Evolutionary conservation across 1,139 yeast species (phyloP), one percentile per base, ranked within the genome.

Genomic region (Hemisphaericaspora subhashii): DNA sequence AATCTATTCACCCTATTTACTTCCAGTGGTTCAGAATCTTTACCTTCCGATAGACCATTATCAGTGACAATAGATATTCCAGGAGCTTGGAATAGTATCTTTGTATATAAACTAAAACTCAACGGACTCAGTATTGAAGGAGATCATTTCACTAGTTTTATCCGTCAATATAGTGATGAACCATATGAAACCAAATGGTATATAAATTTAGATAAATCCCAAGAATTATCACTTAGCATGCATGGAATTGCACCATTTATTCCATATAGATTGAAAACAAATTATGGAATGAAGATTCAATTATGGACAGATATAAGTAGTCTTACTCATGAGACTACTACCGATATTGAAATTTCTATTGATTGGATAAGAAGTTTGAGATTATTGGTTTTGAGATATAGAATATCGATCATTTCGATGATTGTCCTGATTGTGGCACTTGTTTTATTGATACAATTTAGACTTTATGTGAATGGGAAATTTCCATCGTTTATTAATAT

Each of bases 201-300:
- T 51, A 59, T 82, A 5, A 69, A 80, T 38, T 50, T 78, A 1
- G 58, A 64, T 4, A 39, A 44, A 15, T 31, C 56, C 3, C 31
- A 35, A 9, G 48, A 26, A 48, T 58, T 29, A 50, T 72, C 27
- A 60, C 66, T 49, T 54, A 66, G 72, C 12, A 67, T 82, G 54
- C 94, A 86, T 55, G 86, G 87, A n/a, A 72, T 82, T 21, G 83
- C 95, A 0, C 96, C 96, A 1, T 89, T 71, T 55, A 76, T 86
- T 8, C 92, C 95, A 3, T 74, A 74, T 45, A 58, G 58, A 28
- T 49, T 53, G 8, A 40, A 41, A 12, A 29, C 42, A 8, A 47
- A 51, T 17, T 39, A 48, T 21, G 66, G 65, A 5, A 38, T 76
- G 33, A 67, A 66, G 45, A 46, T 78, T 18, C 77, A 76, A 46